phyloP scores from a whole-genome alignment of 805 yeast genomes.

The Yarrowia osloensis region DNA sequence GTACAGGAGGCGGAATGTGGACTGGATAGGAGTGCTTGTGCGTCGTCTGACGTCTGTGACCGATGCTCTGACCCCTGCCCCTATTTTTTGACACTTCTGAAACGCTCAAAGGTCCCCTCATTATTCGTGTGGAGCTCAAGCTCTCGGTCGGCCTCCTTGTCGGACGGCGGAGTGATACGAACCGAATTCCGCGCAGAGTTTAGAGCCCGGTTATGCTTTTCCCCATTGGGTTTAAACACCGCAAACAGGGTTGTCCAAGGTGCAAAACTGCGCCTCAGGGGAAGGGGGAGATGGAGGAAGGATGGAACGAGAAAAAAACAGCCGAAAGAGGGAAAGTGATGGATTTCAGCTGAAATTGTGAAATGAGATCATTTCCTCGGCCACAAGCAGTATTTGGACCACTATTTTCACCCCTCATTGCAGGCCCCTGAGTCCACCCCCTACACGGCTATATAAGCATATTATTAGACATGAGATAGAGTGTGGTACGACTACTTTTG shows the following conservation, averaged over 20 bases:
- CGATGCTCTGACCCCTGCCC: neutral
- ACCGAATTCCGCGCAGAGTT: neutral
- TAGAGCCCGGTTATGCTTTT: slow-evolving; percentile 4
- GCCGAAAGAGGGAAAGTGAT: neutral
- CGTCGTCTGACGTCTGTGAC: neutral
- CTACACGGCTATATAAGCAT: slow-evolving; percentile 24
- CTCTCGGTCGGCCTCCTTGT: neutral
- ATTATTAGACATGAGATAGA: slow-evolving; percentile 10
- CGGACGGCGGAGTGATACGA: neutral
- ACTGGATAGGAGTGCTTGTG: too few relatives aligned
- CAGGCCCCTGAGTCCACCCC: neutral
- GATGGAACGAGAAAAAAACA: neutral
- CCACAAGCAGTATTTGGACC: neutral
- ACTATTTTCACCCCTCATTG: neutral
- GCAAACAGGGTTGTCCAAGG: slow-evolving; percentile 12
- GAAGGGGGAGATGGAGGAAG: neutral
- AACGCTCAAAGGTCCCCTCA: neutral
- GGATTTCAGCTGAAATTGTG: neutral
- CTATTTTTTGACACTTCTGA: neutral
- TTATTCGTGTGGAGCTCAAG: too few relatives aligned
- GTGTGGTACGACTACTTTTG: neutral
- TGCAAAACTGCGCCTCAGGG: slow-evolving; percentile 22
- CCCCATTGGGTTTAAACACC: slow-evolving; percentile 12
- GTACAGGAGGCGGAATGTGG: neutral
- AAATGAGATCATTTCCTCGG: neutral